A percentile compares a stretch with the other conserved stretches of the same genome.
Evolutionary conservation across 2,329 filamentous ascomycete genomes (phyloP).

Genomic region (Bipolaris victoriae): DNA sequence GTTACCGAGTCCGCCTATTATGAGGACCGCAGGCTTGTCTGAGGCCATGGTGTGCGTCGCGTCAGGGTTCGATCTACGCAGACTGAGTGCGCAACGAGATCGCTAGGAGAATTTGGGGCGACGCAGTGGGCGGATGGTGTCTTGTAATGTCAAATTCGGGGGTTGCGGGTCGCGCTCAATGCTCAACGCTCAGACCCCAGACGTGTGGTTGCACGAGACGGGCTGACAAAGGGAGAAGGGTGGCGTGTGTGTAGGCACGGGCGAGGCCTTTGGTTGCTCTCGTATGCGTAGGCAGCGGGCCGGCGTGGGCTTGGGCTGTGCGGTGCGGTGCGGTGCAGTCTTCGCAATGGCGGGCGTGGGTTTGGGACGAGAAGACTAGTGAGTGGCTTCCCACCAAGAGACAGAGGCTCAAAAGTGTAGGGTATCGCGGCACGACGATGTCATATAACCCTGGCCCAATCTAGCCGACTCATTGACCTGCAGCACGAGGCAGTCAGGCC

Average conservation of each 20-base stretch:
- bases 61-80: constrained; percentile 9
- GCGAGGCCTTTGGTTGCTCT: not conserved
- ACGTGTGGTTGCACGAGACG: constrained; percentile 12
- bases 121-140: constrained; percentile 22
- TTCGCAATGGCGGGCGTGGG: constrained; percentile 4
- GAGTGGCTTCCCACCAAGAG: constrained; percentile 6
- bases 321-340: not conserved
- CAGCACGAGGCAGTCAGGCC: constrained; percentile 20
- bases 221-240: constrained; percentile 2
- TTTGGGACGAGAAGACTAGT: constrained; percentile 3
- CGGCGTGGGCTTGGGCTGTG: not conserved
- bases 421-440: constrained; percentile 20
- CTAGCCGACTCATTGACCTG: constrained; percentile 25
- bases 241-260: not conserved
- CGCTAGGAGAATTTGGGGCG: constrained; percentile 8
- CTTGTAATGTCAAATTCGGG: constrained; percentile 18
- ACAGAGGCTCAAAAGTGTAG: constrained; percentile 10
- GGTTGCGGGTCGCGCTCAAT: constrained; percentile 20
- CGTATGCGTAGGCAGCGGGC: not conserved
- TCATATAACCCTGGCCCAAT: constrained; percentile 18
- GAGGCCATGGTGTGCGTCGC: constrained; percentile 32
- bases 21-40: constrained; percentile 56
- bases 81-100: constrained; percentile 20
- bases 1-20: constrained; percentile 59
- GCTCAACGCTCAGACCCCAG: constrained; percentile 24